phyloP scores from a whole-genome alignment of 2,329 filamentous ascomycete genomes.

The Colletotrichum ledebouriae region DNA sequence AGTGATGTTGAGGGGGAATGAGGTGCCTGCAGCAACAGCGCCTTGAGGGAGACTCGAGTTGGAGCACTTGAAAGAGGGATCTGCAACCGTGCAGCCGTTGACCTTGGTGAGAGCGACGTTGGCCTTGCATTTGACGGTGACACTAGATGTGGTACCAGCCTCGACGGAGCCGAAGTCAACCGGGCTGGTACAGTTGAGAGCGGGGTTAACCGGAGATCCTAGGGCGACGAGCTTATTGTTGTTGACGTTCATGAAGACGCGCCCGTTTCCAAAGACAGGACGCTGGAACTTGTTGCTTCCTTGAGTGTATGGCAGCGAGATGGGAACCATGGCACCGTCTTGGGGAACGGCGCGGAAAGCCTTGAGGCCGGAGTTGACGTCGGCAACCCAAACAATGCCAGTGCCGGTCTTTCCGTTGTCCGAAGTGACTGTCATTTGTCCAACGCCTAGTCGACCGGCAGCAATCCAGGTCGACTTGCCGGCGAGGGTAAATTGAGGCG shows the following conservation, averaged over 20 bases:
- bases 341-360: constrained; percentile 57
- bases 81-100: constrained; percentile 52
- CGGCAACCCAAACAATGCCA: constrained; percentile 57
- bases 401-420: constrained; percentile 53
- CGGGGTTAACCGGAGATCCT: constrained; percentile 57
- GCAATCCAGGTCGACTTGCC: constrained; percentile 46
- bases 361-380: constrained; percentile 54
- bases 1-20: constrained; percentile 56
- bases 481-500: constrained; percentile 51
- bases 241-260: constrained; percentile 52
- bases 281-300: constrained; percentile 56
- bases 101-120: constrained; percentile 54
- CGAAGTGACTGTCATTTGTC: constrained; percentile 54
- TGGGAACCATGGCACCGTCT: constrained; percentile 51
- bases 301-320: constrained; percentile 53
- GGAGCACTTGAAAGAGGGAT: constrained; percentile 53
- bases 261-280: constrained; percentile 56
- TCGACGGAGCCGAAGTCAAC: constrained; percentile 55
- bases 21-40: constrained; percentile 51
- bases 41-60: constrained; percentile 55
- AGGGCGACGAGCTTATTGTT: constrained; percentile 51
- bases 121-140: constrained; percentile 54
- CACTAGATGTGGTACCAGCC: constrained; percentile 49
- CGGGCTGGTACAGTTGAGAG: constrained; percentile 55
- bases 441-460: constrained; percentile 50